phyloP scores from a whole-genome alignment of 1,284 basidiomycete genomes.

The Irpex sp. region DNA sequence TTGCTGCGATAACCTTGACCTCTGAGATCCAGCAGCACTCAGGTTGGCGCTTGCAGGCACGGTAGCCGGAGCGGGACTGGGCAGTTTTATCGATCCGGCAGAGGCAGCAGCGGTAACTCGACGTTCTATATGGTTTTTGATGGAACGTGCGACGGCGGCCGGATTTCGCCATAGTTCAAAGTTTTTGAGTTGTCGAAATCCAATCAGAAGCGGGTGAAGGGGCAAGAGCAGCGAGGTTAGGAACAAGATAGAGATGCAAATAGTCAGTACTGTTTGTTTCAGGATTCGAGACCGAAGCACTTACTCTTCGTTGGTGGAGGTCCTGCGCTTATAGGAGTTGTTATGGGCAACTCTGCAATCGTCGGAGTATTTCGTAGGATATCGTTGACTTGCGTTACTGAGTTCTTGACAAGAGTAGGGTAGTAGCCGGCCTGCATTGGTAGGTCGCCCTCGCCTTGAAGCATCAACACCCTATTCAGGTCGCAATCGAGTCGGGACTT shows the following conservation, averaged over 20 bases:
- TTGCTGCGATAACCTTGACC: constrained; percentile 27
- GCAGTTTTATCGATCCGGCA: constrained; percentile 31
- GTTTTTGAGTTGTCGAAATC: background rate
- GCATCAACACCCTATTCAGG: constrained; percentile 45
- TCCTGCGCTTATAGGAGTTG: constrained; percentile 14
- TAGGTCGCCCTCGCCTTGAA: constrained; percentile 48
- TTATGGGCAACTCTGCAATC: constrained; percentile 18
- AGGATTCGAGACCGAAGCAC: constrained; percentile 12
- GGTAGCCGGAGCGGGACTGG: constrained; percentile 31
- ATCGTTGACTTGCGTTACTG: constrained; percentile 45
- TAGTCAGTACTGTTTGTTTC: background rate
- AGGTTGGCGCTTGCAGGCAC: constrained; percentile 11
- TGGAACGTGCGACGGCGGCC: background rate
- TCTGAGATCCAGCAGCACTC: constrained; percentile 14
- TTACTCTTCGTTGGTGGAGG: constrained; percentile 28
- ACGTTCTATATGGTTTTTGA: constrained; percentile 17
- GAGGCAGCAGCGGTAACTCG: constrained; percentile 21
- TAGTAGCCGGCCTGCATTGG: constrained; percentile 24
- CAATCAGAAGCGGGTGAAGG: background rate
- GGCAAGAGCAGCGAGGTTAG: background rate
- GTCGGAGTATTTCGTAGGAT: constrained; percentile 43
- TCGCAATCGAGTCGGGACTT: constrained; percentile 55
- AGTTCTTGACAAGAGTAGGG: constrained; percentile 31
- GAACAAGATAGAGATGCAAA: background rate
- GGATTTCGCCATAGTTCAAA: background rate